Evolutionary conservation across 1,284 basidiomycete species (phyloP).

Genomic region (Cystobasidium pallidum): DNA sequence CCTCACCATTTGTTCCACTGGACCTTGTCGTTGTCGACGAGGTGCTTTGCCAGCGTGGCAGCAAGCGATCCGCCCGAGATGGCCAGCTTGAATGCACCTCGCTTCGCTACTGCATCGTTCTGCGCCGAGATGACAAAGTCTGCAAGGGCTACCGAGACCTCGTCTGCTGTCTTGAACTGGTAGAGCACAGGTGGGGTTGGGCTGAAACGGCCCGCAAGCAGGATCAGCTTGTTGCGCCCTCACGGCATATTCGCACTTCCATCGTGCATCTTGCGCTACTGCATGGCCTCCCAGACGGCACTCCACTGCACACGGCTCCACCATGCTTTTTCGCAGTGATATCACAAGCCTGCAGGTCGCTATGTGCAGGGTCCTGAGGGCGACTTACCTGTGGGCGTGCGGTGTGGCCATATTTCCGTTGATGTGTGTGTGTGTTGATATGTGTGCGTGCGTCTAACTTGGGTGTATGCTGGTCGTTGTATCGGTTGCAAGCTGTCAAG

Average conservation of each 20-base stretch:
- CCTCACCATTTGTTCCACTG: slow-evolving; percentile 95
- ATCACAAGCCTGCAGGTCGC: not conserved
- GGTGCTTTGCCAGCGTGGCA: slow-evolving; percentile 71
- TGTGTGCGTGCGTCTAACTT: too few species aligned
- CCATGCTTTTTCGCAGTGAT: slow-evolving; percentile 5
- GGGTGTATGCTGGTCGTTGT: not conserved
- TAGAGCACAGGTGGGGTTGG: slow-evolving; percentile 68
- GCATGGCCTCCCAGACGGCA: too few species aligned
- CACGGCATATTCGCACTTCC: too few species aligned
- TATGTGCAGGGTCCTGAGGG: too few species aligned
- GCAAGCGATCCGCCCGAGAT: slow-evolving; percentile 92
- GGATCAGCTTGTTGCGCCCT: not conserved
- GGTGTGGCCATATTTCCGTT: slow-evolving; percentile 23
- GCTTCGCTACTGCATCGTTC: slow-evolving; percentile 83
- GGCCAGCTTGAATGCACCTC: slow-evolving; percentile 87
- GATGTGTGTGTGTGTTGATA: slow-evolving; percentile 7
- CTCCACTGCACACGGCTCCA: too few species aligned
- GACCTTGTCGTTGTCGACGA: slow-evolving; percentile 73
- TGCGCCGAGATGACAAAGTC: slow-evolving; percentile 85
- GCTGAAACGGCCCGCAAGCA: slow-evolving; percentile 47
- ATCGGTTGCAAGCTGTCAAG: too few species aligned
- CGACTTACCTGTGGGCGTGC: slow-evolving; percentile 40
- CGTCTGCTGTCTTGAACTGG: slow-evolving; percentile 67
- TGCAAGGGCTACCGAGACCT: slow-evolving; percentile 66
- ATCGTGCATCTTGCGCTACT: too few species aligned